These are phyloP conservation scores for Hemisphaericaspora subhashii DNA, from an alignment of 1,139 yeast genomes.

Conservation along the genomic window DNA sequence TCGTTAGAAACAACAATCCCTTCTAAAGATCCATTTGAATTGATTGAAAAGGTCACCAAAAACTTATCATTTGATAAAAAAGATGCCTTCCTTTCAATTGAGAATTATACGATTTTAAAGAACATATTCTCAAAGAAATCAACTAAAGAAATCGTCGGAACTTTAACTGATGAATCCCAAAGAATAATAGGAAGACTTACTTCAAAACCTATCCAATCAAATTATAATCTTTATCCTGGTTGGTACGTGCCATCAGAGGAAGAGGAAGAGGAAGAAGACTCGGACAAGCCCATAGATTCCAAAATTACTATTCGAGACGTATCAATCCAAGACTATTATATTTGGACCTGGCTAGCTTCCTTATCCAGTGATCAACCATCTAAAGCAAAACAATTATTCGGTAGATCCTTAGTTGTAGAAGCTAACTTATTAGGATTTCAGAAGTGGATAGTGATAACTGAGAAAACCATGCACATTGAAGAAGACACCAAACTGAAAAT, in stretches of 20 bases:
- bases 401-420: conserved; percentile 75
- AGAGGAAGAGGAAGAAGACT: conserved; percentile 23
- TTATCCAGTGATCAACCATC: conserved; percentile 74
- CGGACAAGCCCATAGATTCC: conserved; percentile 41
- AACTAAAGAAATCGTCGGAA: conserved; percentile 57
- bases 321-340: conserved; percentile 80
- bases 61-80: conserved; percentile 70
- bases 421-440: conserved; percentile 74
- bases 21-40: conserved; percentile 48
- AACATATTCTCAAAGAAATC: conserved; percentile 64
- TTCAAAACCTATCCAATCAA: conserved; percentile 42
- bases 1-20: conserved; percentile 63
- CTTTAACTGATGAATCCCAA: conserved; percentile 72
- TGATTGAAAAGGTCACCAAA: conserved; percentile 57
- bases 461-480: conserved; percentile 48
- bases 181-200: conserved; percentile 63
- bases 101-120: conserved; percentile 74
- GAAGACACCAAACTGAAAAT: not conserved
- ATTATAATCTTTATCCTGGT: conserved; percentile 42
- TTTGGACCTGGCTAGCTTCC: conserved; percentile 89
- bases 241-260: conserved; percentile 31
- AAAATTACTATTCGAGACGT: conserved; percentile 63
- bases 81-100: conserved; percentile 68
- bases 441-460: conserved; percentile 82
- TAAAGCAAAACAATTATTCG: conserved; percentile 66